phyloP scores from a whole-genome alignment of 306 rosid species.

The Senna siamea region DNA sequence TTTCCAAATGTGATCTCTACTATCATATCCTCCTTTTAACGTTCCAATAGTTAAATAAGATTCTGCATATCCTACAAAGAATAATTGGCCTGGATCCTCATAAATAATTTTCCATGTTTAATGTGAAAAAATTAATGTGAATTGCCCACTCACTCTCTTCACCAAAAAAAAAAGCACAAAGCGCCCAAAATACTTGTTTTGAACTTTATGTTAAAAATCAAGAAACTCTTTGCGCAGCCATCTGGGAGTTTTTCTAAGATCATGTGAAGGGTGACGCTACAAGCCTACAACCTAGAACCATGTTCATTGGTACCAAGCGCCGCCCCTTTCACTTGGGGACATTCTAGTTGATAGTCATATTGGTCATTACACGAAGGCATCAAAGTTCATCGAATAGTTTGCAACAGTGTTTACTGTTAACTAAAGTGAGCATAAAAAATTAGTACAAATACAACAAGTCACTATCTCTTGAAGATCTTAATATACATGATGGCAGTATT shows the following conservation, averaged over 20 bases:
- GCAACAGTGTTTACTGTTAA: not conserved
- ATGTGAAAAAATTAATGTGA: not conserved
- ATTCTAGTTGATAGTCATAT: too few relatives aligned
- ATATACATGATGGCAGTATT: too few relatives aligned
- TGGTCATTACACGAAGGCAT: too few relatives aligned
- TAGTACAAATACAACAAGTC: not conserved
- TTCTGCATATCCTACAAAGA: conserved; percentile 22
- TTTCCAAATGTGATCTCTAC: not conserved
- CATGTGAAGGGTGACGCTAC: too few relatives aligned
- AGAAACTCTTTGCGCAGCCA: too few relatives aligned
- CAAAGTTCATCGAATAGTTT: not conserved
- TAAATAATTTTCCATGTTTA: not conserved
- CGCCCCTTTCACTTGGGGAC: too few relatives aligned
- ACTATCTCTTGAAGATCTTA: not conserved
- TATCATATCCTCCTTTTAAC: not conserved
- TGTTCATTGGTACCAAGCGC: not conserved
- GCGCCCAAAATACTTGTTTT: too few relatives aligned
- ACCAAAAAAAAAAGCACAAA: too few relatives aligned
- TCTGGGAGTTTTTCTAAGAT: too few relatives aligned
- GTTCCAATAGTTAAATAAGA: conserved; percentile 9
- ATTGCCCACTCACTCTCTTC: not conserved
- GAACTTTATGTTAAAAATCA: too few relatives aligned
- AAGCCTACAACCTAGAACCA: not conserved
- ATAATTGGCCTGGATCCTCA: not conserved
- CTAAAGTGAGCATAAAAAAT: not conserved